A percentile compares a stretch with the other conserved stretches of the same genome.
Evolutionary conservation across 2,329 filamentous ascomycete species (phyloP).

Genomic region (Aspergillus sp.): DNA sequence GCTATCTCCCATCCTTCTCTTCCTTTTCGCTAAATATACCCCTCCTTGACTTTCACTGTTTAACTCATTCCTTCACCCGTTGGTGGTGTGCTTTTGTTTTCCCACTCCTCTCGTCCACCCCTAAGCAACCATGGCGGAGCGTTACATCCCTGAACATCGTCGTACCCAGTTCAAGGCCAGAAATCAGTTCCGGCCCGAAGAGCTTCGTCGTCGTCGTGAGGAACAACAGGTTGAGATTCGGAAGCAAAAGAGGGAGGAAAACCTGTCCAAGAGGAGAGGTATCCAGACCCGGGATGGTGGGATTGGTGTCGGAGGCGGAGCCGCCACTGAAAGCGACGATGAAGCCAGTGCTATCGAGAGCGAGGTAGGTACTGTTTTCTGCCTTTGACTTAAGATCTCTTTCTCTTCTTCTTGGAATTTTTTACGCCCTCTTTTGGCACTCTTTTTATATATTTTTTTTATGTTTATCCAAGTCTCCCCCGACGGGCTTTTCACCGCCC

Average conservation of each 20-base stretch:
- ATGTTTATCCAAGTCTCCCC: constrained; percentile 15
- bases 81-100: constrained; percentile 17
- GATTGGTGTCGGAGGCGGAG: constrained; percentile 51
- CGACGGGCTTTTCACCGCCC: constrained; percentile 30
- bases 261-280: constrained; percentile 94
- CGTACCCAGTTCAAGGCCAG: constrained; percentile 99
- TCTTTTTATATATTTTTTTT: constrained; percentile 3
- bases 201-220: constrained; percentile 94
- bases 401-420: background rate
- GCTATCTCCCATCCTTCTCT: constrained; percentile 11
- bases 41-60: constrained; percentile 6
- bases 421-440: no score
- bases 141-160: constrained; percentile 98
- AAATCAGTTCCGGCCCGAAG: constrained; percentile 97
- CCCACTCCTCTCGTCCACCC: constrained; percentile 19
- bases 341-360: constrained; percentile 89
- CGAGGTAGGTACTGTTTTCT: constrained; percentile 60
- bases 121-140: constrained; percentile 73
- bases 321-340: constrained; percentile 93
- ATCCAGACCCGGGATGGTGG: constrained; percentile 68
- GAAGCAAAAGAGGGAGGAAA: constrained; percentile 97
- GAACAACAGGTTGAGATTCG: constrained; percentile 99
- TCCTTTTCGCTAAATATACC: constrained; percentile 10
- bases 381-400: constrained; percentile 6
- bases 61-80: constrained; percentile 10